phyloP scores from a whole-genome alignment of 2,329 filamentous ascomycete genomes.

The Aspergillus pseudotamarii region DNA sequence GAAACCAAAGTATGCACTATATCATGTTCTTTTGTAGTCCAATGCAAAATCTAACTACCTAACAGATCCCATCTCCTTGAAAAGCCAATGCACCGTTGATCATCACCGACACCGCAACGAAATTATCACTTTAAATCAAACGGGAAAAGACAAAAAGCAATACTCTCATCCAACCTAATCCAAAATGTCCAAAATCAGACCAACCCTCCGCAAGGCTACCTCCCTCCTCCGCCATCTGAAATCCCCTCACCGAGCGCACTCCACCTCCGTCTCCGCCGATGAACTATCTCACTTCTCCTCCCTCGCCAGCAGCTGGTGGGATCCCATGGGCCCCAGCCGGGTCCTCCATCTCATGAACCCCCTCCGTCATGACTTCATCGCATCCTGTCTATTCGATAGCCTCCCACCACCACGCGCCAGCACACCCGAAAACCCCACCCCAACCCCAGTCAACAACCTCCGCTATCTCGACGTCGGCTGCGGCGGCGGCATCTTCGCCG shows the following conservation, averaged over 20 bases:
- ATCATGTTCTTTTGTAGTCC: background rate
- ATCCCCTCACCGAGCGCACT: constrained; percentile 28
- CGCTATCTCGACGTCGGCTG: constrained; percentile 91
- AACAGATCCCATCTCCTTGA: background rate
- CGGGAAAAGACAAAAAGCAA: background rate
- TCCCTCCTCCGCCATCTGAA: constrained; percentile 1
- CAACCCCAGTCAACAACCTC: constrained; percentile 24
- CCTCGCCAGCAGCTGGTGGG: constrained; percentile 96
- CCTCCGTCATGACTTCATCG: constrained; percentile 89
- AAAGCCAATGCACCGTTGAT: background rate
- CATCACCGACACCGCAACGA: background rate
- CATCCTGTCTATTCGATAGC: constrained; percentile 65
- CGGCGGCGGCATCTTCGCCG: constrained; percentile 94
- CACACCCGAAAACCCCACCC: constrained; percentile 25
- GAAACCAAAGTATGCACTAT: background rate
- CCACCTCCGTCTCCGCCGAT: constrained; percentile 73
- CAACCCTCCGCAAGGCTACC: constrained; percentile 12
- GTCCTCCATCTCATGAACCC: constrained; percentile 98
- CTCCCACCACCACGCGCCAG: constrained; percentile 38
- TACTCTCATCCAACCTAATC: background rate
- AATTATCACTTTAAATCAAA: background rate
- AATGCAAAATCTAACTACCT: background rate
- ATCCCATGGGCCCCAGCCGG: constrained; percentile 87
- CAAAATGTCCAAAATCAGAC: constrained; percentile 14
- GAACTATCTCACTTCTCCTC: constrained; percentile 94